Percentiles rank a stretch among this genome's conserved stretches.
Conservation (phyloP, 371 early-diverging fungal genomes). For the Lichtheimia ornata region DNA sequence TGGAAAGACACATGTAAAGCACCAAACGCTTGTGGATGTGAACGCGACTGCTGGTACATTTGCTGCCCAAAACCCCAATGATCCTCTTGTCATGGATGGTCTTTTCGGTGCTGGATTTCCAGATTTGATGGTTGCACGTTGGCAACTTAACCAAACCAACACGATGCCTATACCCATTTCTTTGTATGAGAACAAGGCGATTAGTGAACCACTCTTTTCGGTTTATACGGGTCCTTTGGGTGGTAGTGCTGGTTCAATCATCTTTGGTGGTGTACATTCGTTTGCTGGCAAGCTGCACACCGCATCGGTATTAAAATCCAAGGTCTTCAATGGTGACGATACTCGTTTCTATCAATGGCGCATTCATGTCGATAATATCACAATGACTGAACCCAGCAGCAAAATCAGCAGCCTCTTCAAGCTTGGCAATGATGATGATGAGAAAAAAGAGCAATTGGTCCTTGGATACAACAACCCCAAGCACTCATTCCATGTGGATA, state of each 20-base stretch:
- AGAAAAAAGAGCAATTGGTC: slow-evolving; percentile 17
- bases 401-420: slow-evolving; percentile 14
- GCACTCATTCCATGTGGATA: not conserved
- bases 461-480: too few relatives aligned
- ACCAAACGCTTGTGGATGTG: slow-evolving; percentile 10
- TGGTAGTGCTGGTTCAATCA: slow-evolving; percentile 31
- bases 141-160: too few relatives aligned
- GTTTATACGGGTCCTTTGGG: not conserved
- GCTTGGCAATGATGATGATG: slow-evolving; percentile 10
- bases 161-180: slow-evolving; percentile 14
- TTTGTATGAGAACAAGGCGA: slow-evolving; percentile 1
- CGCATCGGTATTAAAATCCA: slow-evolving; percentile 3
- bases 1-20: not conserved
- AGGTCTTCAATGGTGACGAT: slow-evolving; percentile 25
- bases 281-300: too few relatives aligned
- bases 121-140: not conserved
- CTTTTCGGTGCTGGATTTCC: slow-evolving; percentile 16
- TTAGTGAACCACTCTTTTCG: slow-evolving; percentile 10
- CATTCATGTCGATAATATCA: slow-evolving; percentile 3
- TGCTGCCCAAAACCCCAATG: not conserved
- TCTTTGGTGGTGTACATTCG: slow-evolving; percentile 30
- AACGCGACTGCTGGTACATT: slow-evolving; percentile 5
- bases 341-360: too few relatives aligned
- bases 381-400: slow-evolving; percentile 23
- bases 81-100: slow-evolving; percentile 7